Conservation (phyloP, 768 basidiomycete species). For the Cubamyces lactineus region DNA sequence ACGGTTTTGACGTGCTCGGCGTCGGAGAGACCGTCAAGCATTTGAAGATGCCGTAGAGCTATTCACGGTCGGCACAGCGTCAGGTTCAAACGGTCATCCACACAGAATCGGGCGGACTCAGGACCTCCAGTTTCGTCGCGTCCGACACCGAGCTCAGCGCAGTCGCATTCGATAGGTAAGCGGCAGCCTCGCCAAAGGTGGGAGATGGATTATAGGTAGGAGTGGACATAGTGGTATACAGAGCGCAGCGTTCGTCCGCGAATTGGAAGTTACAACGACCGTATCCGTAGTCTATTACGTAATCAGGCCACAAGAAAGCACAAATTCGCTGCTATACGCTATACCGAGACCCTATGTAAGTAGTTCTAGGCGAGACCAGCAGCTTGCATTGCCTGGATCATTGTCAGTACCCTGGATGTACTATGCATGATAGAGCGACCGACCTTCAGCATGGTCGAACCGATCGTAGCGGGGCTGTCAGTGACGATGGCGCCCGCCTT, state of each 20-base stretch:
- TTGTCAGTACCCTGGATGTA: constrained; percentile 9
- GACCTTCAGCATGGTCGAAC: constrained; percentile 86
- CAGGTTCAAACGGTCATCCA: constrained; percentile 20
- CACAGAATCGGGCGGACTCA: constrained; percentile 23
- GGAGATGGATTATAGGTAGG: constrained; percentile 40
- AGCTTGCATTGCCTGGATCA: constrained; percentile 71
- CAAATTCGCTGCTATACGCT: constrained; percentile 3
- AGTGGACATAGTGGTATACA: constrained; percentile 26
- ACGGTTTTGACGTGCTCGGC: constrained; percentile 65
- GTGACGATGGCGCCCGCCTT: constrained; percentile 93
- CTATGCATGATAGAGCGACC: constrained; percentile 21
- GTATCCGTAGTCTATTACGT: constrained; percentile 40
- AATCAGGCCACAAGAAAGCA: constrained; percentile 29
- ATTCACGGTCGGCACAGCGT: constrained; percentile 13
- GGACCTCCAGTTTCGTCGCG: constrained; percentile 75
- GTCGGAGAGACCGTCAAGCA: constrained; percentile 59
- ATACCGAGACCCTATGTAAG: not conserved
- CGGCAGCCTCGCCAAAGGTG: constrained; percentile 61
- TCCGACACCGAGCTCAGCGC: constrained; percentile 60
- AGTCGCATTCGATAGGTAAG: constrained; percentile 61
- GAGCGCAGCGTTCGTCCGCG: constrained; percentile 12
- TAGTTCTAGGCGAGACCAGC: constrained; percentile 63
- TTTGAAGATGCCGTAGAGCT: constrained; percentile 91
- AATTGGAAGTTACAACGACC: constrained; percentile 24
- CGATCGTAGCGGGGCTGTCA: constrained; percentile 95